phyloP scores from a whole-genome alignment of 2,329 filamentous ascomycete genomes.

The Ophiocordyceps robertsii region DNA sequence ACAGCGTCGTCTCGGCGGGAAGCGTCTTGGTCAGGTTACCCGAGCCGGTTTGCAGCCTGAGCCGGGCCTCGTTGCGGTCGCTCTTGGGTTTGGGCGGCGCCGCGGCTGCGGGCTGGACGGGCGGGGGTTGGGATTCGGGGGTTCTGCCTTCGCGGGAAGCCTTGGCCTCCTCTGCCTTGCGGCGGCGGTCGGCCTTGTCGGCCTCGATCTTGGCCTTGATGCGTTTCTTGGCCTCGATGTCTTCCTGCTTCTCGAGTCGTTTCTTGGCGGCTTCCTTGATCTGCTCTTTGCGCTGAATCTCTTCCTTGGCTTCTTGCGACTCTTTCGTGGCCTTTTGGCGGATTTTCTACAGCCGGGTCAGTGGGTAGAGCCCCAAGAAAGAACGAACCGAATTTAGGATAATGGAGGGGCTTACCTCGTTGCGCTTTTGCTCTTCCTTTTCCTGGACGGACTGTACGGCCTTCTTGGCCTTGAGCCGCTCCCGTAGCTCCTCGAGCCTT shows the following conservation, averaged over 20 bases:
- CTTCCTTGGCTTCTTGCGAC: constrained; percentile 78
- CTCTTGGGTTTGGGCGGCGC: constrained; percentile 44
- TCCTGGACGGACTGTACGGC: constrained; percentile 56
- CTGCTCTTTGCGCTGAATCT: constrained; percentile 75
- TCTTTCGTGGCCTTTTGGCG: constrained; percentile 84
- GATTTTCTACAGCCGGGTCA: constrained; percentile 36
- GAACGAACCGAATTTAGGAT: neutral
- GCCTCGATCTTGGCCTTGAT: constrained; percentile 91
- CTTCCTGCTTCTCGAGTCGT: constrained; percentile 74
- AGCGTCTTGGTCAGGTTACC: constrained; percentile 81
- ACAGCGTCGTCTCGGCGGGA: constrained; percentile 78
- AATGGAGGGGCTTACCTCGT: constrained; percentile 46
- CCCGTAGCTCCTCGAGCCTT: constrained; percentile 61
- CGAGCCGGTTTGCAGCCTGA: constrained; percentile 61
- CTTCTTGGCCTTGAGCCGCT: constrained; percentile 59
- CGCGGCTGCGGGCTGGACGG: constrained; percentile 28
- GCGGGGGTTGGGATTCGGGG: constrained; percentile 22
- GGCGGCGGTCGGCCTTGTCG: constrained; percentile 78
- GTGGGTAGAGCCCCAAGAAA: neutral
- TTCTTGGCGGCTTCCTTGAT: constrained; percentile 84
- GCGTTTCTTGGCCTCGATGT: constrained; percentile 72
- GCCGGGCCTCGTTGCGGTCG: constrained; percentile 65
- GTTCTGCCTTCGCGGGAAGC: constrained; percentile 69
- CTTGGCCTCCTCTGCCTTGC: constrained; percentile 76
- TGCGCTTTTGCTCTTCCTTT: constrained; percentile 69